A percentile compares a stretch with the other conserved stretches of the same genome.
Evolutionary conservation across 2,329 filamentous ascomycete genomes (phyloP).

Genomic region (Colletotrichum limetticola): DNA sequence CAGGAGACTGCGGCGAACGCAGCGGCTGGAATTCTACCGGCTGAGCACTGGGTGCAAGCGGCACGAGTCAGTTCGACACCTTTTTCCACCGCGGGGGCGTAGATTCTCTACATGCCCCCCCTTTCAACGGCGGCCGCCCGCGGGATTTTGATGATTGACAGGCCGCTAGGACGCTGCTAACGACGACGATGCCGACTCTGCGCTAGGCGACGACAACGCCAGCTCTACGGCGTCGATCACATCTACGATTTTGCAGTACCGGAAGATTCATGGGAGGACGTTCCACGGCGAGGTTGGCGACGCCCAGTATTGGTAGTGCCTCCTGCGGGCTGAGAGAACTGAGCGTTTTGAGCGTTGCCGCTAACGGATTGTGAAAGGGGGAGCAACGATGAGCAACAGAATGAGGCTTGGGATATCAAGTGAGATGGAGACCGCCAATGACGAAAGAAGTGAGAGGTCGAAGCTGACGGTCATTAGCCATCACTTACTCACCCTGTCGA

Average conservation of each 20-base stretch:
- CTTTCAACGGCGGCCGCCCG: background rate
- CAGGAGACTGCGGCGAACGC: background rate
- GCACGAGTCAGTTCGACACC: slow-evolving; percentile 28
- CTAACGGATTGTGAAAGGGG: slow-evolving; percentile 18
- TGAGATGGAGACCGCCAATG: slow-evolving; percentile 27
- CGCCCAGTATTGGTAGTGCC: slow-evolving; percentile 41
- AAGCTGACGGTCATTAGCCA: slow-evolving; percentile 35
- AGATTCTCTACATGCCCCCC: background rate
- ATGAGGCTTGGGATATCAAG: slow-evolving; percentile 45
- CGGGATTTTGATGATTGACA: slow-evolving; percentile 7
- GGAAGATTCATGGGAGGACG: slow-evolving; percentile 44
- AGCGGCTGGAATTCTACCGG: slow-evolving; percentile 22
- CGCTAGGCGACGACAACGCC: slow-evolving; percentile 30
- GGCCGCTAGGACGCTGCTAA: slow-evolving; percentile 12
- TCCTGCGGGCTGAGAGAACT: background rate
- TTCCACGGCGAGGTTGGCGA: slow-evolving; percentile 43
- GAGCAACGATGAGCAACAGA: slow-evolving; percentile 46
- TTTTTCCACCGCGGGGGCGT: background rate
- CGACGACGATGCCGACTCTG: slow-evolving; percentile 32
- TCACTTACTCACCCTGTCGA: slow-evolving; percentile 38
- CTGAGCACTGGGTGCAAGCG: slow-evolving; percentile 30
- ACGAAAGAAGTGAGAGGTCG: background rate
- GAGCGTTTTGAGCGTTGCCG: background rate
- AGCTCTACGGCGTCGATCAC: slow-evolving; percentile 44
- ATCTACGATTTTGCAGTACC: slow-evolving; percentile 44